These are phyloP conservation scores for Calycina herbarum DNA, from an alignment of 2,329 filamentous ascomycete species.

Conservation along the genomic window DNA sequence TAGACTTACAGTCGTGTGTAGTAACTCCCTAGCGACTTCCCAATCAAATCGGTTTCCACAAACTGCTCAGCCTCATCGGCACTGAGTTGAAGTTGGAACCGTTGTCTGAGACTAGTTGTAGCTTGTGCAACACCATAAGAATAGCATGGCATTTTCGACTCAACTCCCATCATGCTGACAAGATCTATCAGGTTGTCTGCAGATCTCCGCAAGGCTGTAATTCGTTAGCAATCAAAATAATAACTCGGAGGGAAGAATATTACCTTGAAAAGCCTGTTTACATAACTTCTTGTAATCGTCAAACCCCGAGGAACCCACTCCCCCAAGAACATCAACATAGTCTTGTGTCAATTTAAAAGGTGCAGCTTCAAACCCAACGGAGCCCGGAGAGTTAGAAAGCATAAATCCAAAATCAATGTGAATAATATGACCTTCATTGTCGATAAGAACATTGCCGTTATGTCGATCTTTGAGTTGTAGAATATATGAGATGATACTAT, in stretches of 20 bases:
- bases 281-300: constrained; percentile 76
- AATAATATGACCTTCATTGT: constrained; percentile 82
- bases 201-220: constrained; percentile 67
- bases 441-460: constrained; percentile 83
- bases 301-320: constrained; percentile 67
- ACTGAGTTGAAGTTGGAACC: constrained; percentile 80
- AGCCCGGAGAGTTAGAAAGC: constrained; percentile 82
- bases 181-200: constrained; percentile 80
- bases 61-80: constrained; percentile 79
- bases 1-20: constrained; percentile 76
- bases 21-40: constrained; percentile 81
- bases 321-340: constrained; percentile 81
- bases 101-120: constrained; percentile 66
- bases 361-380: constrained; percentile 81
- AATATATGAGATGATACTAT: constrained; percentile 82
- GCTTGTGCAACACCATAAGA: constrained; percentile 71
- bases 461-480: constrained; percentile 84
- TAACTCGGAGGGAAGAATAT: constrained; percentile 28
- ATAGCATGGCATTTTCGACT: constrained; percentile 84
- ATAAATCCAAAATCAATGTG: constrained; percentile 92
- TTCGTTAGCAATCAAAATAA: constrained; percentile 17
- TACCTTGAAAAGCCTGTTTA: constrained; percentile 81
- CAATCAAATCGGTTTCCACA: constrained; percentile 77
- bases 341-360: constrained; percentile 86
- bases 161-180: constrained; percentile 80